phyloP scores from a whole-genome alignment of 208 protist species.

The Leishmania aethiopica region DNA sequence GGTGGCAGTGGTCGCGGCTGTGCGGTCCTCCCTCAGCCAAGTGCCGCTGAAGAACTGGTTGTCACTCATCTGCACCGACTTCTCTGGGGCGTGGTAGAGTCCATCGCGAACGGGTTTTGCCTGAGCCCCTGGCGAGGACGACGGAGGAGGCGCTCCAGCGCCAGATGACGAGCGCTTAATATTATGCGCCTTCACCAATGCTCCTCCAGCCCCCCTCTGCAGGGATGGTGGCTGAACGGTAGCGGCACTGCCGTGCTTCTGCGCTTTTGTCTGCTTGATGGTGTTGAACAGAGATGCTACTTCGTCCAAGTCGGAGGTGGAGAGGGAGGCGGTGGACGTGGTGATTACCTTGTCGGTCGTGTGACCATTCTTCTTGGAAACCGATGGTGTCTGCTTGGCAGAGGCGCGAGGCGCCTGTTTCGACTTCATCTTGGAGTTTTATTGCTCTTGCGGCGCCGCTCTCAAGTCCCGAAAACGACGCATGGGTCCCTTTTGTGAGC shows the following conservation, averaged over 20 bases:
- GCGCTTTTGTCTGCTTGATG: slow-evolving; percentile 26
- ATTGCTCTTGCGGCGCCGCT: neutral
- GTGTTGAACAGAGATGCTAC: slow-evolving; percentile 25
- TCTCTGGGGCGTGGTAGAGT: slow-evolving; percentile 77
- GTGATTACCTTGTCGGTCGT: neutral
- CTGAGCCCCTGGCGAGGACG: neutral
- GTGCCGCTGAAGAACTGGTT: slow-evolving; percentile 72
- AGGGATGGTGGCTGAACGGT: too few species aligned
- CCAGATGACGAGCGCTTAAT: neutral
- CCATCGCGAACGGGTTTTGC: slow-evolving; percentile 49
- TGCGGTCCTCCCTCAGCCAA: slow-evolving; percentile 32
- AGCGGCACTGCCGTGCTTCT: slow-evolving; percentile 3
- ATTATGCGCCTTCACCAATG: neutral
- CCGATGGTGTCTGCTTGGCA: slow-evolving; percentile 14
- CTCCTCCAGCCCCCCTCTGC: neutral
- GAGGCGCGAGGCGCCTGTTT: slow-evolving; percentile 5
- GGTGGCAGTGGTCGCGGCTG: neutral
- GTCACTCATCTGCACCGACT: slow-evolving; percentile 79
- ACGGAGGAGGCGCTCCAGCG: neutral
- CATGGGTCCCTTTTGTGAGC: neutral
- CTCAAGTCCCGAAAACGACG: neutral
- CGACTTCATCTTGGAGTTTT: slow-evolving; percentile 10
- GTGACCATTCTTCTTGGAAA: neutral
- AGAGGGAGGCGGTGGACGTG: neutral
- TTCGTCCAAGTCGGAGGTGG: slow-evolving; percentile 17